phyloP scores from a whole-genome alignment of 139 green algal genomes.

The Volvox africanus region DNA sequence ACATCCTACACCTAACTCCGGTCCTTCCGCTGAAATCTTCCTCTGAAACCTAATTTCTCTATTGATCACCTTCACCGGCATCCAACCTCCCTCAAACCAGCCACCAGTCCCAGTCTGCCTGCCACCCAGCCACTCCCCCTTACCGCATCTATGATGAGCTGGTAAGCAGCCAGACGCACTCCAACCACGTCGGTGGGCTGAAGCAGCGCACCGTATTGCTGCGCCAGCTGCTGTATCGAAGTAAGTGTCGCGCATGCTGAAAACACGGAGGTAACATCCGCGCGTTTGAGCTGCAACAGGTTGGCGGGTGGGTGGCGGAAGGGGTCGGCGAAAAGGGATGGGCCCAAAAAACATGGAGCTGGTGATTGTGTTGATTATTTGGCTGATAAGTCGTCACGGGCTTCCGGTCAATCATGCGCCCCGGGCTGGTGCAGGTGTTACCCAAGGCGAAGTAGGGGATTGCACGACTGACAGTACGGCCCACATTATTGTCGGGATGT shows the following conservation, averaged over 20 bases:
- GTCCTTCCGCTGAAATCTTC: not conserved
- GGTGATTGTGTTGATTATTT: too few species aligned
- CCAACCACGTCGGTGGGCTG: not conserved
- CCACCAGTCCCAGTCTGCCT: not conserved
- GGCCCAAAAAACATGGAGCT: too few species aligned
- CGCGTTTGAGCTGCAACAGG: slow-evolving; percentile 18
- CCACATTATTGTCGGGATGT: too few species aligned
- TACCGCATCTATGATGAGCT: slow-evolving; percentile 44
- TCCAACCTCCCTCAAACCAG: too few species aligned
- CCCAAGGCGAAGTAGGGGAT: too few species aligned
- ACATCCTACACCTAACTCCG: not conserved
- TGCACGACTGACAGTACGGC: too few species aligned
- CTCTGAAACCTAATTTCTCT: not conserved
- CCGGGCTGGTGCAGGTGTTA: too few species aligned
- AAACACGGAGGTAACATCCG: not conserved
- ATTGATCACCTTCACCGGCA: too few species aligned
- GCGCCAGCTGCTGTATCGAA: slow-evolving; percentile 10
- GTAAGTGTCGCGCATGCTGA: not conserved
- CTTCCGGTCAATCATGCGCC: too few species aligned
- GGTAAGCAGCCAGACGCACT: slow-evolving; percentile 29
- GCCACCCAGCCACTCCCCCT: not conserved
- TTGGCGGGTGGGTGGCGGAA: too few species aligned
- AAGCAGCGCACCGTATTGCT: not conserved
- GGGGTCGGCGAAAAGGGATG: too few species aligned
- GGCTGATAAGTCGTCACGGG: too few species aligned